Conservation (phyloP, 192 early-diverging fungal genomes). For the Powellomyces hirtus region DNA sequence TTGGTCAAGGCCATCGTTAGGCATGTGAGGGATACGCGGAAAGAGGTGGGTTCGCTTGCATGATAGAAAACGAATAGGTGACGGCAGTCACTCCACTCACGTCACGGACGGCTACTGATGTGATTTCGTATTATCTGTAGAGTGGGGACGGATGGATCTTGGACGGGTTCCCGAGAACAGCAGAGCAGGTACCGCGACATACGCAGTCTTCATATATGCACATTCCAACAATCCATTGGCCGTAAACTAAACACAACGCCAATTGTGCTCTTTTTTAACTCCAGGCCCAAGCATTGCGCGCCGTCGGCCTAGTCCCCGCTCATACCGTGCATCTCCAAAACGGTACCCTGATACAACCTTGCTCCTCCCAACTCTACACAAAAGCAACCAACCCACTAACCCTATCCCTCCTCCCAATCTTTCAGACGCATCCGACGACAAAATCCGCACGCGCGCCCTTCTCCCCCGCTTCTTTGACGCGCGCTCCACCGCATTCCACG, state of each 20-base stretch:
- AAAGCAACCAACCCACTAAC: no score
- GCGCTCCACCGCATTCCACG: conserved; percentile 41
- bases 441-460: not conserved
- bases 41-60: not conserved
- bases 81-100: no score
- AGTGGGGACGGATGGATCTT: conserved; percentile 45
- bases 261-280: not conserved
- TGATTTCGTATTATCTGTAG: no score
- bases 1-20: conserved; percentile 4
- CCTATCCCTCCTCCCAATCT: no score
- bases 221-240: no score
- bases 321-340: conserved; percentile 32
- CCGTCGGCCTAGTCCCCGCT: conserved; percentile 32
- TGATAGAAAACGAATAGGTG: no score
- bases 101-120: no score
- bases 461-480: conserved; percentile 43
- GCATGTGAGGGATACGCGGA: not conserved
- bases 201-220: not conserved
- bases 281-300: conserved; percentile 29
- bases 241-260: no score
- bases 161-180: conserved; percentile 54
- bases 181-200: conserved; percentile 34
- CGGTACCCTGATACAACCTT: no score
- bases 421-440: not conserved
- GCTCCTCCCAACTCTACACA: no score